Conservation (phyloP, 441 rosid genomes). For the Bruguiera hainesii region DNA sequence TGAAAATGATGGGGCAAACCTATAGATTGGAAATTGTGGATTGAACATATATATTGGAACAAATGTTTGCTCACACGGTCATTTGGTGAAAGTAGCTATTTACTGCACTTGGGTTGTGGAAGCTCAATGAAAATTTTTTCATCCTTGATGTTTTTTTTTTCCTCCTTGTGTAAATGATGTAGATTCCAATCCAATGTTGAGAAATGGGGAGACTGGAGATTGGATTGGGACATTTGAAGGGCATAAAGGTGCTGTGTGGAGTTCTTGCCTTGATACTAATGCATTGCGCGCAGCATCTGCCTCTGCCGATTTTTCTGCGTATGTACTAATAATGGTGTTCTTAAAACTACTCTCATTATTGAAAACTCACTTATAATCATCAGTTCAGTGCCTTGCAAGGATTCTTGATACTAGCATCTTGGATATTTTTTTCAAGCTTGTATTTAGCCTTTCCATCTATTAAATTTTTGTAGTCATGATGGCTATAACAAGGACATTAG, state of each 20-base stretch:
- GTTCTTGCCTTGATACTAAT: conserved; percentile 81
- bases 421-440: neutral
- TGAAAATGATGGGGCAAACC: too few species aligned
- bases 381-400: neutral
- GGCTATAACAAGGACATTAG: neutral
- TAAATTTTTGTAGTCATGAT: neutral
- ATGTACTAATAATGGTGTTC: conserved; percentile 23
- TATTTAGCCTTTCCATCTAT: neutral
- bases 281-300: conserved; percentile 92
- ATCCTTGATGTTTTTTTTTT: neutral
- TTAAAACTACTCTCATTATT: neutral
- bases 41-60: neutral
- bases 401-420: neutral
- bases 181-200: conserved; percentile 93
- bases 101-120: neutral
- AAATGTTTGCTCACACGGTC: neutral
- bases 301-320: conserved; percentile 95
- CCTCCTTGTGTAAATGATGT: conserved; percentile 16
- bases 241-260: conserved; percentile 98
- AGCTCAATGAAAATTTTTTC: neutral
- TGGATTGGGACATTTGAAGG: conserved; percentile 99
- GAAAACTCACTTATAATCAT: neutral
- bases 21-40: neutral
- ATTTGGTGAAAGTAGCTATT: neutral
- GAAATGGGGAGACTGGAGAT: conserved; percentile 98